Evolutionary conservation across 2,329 filamentous ascomycete species (phyloP), one percentile per base, ranked within the genome.

Genomic region (Phaeoacremonium minimum): DNA sequence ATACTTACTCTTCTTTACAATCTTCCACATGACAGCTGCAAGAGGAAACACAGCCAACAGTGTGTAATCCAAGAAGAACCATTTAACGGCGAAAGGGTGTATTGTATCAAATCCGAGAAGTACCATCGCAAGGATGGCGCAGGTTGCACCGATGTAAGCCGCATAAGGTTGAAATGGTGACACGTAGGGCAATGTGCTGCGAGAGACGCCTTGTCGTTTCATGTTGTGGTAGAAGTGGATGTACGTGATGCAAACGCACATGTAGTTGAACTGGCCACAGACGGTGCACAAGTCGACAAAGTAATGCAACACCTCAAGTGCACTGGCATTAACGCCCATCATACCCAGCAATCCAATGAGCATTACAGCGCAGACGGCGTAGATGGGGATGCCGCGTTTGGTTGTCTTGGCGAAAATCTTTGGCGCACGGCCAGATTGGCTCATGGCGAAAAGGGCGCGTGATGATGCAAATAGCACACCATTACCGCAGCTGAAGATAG

Each of bases 211-310:
- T 43, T 67, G 66, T 0, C 50, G 60, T 36, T 55, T 53, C 38
- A 63, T 54, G 7, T 52, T 66, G 9, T 50, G 46, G 16, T 57
- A 51, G 49, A 69, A 67, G 14, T 45, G 48, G 7, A 69, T 50
- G 46, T 68, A 63, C 14, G 58, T 60, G 5, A 64, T 43, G 1
- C 64, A 52, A 11, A 69, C 56, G 15, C 56, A 54, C 12, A 67
- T 42, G 63, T 66, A 69, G 47, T 66, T 66, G 18, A 69, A 52
- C 15, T 62, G 56, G 5, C 60, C 64, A 34, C 66, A 65, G 2
- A 66, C 57, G 1, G 65, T 67, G 16, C 66, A 57, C 4, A 69
- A 49, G 29, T 57, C 62, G 12, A 66, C 57, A 15, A 69, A 56
- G 43, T 66, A 68, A 4, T 52, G 53, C 28, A 69, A 66, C 1